These are phyloP conservation scores for Russula olivacea DNA, from an alignment of 768 basidiomycete species.

Conservation along the genomic window DNA sequence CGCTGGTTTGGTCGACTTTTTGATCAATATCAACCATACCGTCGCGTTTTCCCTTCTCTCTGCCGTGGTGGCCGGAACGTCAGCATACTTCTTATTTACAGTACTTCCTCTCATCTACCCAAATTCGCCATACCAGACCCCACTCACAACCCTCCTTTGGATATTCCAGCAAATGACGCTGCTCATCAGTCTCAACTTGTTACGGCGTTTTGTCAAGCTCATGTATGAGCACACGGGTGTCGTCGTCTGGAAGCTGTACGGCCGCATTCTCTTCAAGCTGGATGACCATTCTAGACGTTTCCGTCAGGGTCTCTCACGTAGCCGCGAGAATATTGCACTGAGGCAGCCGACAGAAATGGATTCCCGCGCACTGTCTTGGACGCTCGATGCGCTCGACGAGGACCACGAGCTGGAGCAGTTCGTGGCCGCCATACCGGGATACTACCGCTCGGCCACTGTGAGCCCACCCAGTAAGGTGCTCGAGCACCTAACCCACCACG, in stretches of 20 bases:
- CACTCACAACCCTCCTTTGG: conserved; percentile 18
- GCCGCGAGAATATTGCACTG: conserved; percentile 7
- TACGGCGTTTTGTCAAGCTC: conserved; percentile 5
- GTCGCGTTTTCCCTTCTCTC: conserved; percentile 17
- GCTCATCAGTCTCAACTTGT: background rate
- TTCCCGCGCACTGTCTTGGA: conserved; percentile 11
- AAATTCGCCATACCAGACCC: conserved; percentile 23
- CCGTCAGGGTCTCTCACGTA: conserved; percentile 11
- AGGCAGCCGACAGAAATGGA: conserved; percentile 12
- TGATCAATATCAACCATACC: conserved; percentile 13
- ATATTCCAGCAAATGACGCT: background rate
- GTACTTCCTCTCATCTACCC: conserved; percentile 14
- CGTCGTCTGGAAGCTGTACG: conserved; percentile 11
- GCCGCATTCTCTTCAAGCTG: background rate
- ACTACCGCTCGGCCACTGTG: conserved; percentile 13
- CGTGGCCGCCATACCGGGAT: conserved; percentile 15
- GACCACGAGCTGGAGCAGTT: conserved; percentile 18
- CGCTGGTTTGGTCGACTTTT: conserved; percentile 21
- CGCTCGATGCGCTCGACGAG: conserved; percentile 14
- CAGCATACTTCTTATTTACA: conserved; percentile 17
- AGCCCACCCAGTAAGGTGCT: background rate
- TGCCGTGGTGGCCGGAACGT: conserved; percentile 10
- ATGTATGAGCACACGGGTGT: conserved; percentile 7
- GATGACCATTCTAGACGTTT: conserved; percentile 9
- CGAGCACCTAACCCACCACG: conserved; percentile 3